phyloP scores from a whole-genome alignment of 495 filamentous ascomycete genomes.

The Oidiodendron maius region DNA sequence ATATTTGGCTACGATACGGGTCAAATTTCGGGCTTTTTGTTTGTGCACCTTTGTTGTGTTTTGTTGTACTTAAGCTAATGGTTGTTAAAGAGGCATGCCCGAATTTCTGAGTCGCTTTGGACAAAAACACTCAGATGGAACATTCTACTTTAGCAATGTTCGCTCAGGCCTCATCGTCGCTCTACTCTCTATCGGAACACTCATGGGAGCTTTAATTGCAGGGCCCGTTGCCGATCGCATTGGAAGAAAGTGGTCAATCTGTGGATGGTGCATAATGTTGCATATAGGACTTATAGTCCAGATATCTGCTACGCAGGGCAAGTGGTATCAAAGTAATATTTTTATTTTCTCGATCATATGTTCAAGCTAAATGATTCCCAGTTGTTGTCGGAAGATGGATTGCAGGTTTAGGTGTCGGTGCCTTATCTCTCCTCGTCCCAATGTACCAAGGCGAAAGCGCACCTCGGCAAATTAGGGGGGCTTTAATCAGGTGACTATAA shows the following conservation, averaged over 20 bases:
- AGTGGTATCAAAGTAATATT: slow-evolving; percentile 45
- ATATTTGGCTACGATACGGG: slow-evolving; percentile 55
- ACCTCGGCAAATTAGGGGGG: slow-evolving; percentile 57
- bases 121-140: slow-evolving; percentile 24
- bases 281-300: slow-evolving; percentile 51
- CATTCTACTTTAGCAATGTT: slow-evolving; percentile 46
- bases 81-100: too few relatives aligned
- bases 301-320: slow-evolving; percentile 35
- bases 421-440: slow-evolving; percentile 47
- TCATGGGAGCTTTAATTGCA: slow-evolving; percentile 48
- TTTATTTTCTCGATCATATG: too few relatives aligned
- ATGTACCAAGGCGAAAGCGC: slow-evolving; percentile 52
- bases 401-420: slow-evolving; percentile 51
- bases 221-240: slow-evolving; percentile 48
- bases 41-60: too few relatives aligned
- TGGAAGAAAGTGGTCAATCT: slow-evolving; percentile 47
- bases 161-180: slow-evolving; percentile 51
- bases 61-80: too few relatives aligned
- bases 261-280: slow-evolving; percentile 46
- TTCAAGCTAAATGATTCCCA: neutral
- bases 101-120: slow-evolving; percentile 47
- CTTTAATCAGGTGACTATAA: slow-evolving; percentile 50
- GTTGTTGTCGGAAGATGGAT: slow-evolving; percentile 43
- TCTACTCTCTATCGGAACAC: slow-evolving; percentile 48
- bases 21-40: slow-evolving; percentile 27